A percentile compares a stretch with the other conserved stretches of the same genome.
phyloP scores from a whole-genome alignment of 1,284 basidiomycete species.

The Moesziomyces globuligerus region DNA sequence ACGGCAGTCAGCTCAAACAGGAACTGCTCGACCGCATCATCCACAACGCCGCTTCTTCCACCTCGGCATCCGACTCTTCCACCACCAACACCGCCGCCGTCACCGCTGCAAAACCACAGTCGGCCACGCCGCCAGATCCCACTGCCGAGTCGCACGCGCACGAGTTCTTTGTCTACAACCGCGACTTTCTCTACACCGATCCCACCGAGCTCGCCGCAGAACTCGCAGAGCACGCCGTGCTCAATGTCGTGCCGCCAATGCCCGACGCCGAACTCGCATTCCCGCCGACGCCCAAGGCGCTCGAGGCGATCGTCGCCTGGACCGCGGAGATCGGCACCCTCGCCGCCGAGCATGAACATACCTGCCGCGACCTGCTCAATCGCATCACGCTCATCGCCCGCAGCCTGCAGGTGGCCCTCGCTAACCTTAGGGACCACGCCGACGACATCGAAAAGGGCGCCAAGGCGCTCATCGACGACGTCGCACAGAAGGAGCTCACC shows the following conservation, averaged over 20 bases:
- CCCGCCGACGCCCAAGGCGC: slow-evolving; percentile 54
- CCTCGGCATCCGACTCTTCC: slow-evolving; percentile 17
- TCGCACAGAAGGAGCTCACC: slow-evolving; percentile 50
- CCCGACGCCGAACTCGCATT: slow-evolving; percentile 42
- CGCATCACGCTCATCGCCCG: slow-evolving; percentile 50
- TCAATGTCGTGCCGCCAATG: slow-evolving; percentile 21
- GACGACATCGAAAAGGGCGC: slow-evolving; percentile 51
- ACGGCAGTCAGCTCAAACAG: slow-evolving; percentile 60
- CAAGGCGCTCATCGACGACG: slow-evolving; percentile 41
- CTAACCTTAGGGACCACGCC: slow-evolving; percentile 60
- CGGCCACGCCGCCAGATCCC: neutral
- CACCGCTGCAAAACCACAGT: slow-evolving; percentile 6
- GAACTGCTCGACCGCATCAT: slow-evolving; percentile 52
- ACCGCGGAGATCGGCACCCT: slow-evolving; percentile 23
- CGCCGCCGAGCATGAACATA: slow-evolving; percentile 9
- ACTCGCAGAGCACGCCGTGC: slow-evolving; percentile 42
- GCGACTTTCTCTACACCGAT: slow-evolving; percentile 62
- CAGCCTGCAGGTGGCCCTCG: slow-evolving; percentile 57
- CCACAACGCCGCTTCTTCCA: slow-evolving; percentile 13
- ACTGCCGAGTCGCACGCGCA: slow-evolving; percentile 9
- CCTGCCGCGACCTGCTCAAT: slow-evolving; percentile 30
- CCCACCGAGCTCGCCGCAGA: slow-evolving; percentile 53
- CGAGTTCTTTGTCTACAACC: slow-evolving; percentile 64
- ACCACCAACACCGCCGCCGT: too few species aligned
- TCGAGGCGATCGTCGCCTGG: slow-evolving; percentile 54